Base-by-base conservation (phyloP, 805 yeast genomes). In the Saitoella complicata region DNA sequence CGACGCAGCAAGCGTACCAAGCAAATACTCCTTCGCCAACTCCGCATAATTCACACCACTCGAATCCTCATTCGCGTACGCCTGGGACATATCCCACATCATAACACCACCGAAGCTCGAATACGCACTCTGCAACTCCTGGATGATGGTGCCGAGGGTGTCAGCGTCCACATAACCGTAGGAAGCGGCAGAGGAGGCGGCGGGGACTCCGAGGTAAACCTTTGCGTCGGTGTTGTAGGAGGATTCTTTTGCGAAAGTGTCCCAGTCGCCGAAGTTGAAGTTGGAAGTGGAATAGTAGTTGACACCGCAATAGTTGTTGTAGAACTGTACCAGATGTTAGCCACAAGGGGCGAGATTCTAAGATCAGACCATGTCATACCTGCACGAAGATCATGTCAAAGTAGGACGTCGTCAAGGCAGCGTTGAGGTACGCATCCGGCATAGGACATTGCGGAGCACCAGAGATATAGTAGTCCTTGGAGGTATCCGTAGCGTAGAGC, bases 391-490 rank as follows among this genome's bases (percentile, higher is more conserved):
- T 80, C 60, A 76, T 84, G 62, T 86, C 95, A 52, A 86, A 67
- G 36, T 73, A 67, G 7, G 83, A 76, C 47, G 68, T 74, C 49
- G 78, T 79, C 55, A 81, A 74, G 43, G 73, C 73, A 50, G 75
- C 64, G 73, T 82, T 80, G 39, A 78, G 58, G 39, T 61, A 70
- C 41, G 73, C 78, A 64, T 86, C 95, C 12, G 95, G 94, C 59
- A 77, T 80, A 30, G 76, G 79, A 66, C 95, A 87, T 65, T 85
- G 95, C 13, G 95, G 95, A 50, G 95, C 88, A 51, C 94, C 94
- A 44, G 93, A 76, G 39, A 85, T 65, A 59, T 78, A 82, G 65
- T 77, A 82, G 31, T 62, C 54, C 61, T 77, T 80, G 33, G 76
- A 64, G 31, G 63, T 67, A 51, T 40, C 36, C 37, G 67, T 62